Conservation (phyloP, 129 eudicot species). For the Rutidosis leptorrhynchoides region DNA sequence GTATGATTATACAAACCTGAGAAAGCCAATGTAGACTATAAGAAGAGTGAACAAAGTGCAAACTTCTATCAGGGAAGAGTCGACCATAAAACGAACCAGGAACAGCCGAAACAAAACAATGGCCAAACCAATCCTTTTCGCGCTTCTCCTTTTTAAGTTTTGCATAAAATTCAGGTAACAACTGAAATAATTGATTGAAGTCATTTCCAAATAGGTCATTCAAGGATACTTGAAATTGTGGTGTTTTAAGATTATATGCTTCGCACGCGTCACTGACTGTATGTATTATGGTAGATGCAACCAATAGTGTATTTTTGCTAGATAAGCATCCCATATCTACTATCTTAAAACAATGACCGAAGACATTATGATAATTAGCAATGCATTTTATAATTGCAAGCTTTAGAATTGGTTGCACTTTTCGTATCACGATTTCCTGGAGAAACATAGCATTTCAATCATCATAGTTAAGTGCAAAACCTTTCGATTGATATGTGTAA, state of each 20-base stretch:
- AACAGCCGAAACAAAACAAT: conserved; percentile 43
- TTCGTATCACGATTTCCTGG: conserved; percentile 31
- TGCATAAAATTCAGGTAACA: conserved; percentile 39
- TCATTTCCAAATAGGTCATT: conserved; percentile 68
- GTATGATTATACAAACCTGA: conserved; percentile 38
- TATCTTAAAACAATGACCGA: conserved; percentile 21
- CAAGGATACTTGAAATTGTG: conserved; percentile 44
- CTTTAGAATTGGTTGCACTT: conserved; percentile 7
- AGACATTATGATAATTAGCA: neutral
- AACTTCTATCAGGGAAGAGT: conserved; percentile 40
- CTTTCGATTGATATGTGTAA: no score
- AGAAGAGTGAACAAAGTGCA: conserved; percentile 69
- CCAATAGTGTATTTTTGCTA: conserved; percentile 48
- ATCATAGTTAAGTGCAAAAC: neutral
- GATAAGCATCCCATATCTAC: conserved; percentile 74
- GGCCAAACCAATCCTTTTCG: conserved; percentile 1
- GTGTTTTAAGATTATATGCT: conserved; percentile 18
- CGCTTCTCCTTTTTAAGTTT: conserved; percentile 34
- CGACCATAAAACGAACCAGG: conserved; percentile 46
- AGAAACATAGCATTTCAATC: neutral
- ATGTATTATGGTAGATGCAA: conserved; percentile 35
- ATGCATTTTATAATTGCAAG: conserved; percentile 24
- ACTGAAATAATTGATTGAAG: conserved; percentile 44
- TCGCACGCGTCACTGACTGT: neutral
- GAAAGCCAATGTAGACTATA: conserved; percentile 73